phyloP scores from a whole-genome alignment of 1,284 basidiomycete genomes.

The Naganishia liquefaciens region DNA sequence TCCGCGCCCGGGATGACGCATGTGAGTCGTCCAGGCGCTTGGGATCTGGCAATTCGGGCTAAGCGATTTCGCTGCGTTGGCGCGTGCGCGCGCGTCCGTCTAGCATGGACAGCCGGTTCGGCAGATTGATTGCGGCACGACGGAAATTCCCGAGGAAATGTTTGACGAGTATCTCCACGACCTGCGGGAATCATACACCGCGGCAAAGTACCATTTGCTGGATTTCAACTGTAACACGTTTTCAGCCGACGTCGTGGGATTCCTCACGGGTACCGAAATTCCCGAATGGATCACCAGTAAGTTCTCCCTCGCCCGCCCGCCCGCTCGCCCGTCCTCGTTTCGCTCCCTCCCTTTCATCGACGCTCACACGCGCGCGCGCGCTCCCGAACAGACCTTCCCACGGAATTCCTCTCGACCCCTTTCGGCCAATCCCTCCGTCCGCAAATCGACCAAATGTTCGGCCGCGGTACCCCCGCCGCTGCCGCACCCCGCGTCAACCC shows the following conservation, averaged over 20 bases:
- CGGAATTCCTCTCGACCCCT: slow-evolving; percentile 85
- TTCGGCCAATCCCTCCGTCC: slow-evolving; percentile 83
- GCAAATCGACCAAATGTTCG: slow-evolving; percentile 84
- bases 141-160: slow-evolving; percentile 73
- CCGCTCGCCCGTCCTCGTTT: background rate
- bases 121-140: slow-evolving; percentile 70
- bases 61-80: slow-evolving; percentile 10
- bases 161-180: slow-evolving; percentile 77
- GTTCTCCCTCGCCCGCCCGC: slow-evolving; percentile 27
- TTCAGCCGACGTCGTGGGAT: slow-evolving; percentile 78
- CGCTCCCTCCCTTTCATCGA: background rate
- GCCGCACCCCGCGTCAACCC: background rate
- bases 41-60: slow-evolving; percentile 30
- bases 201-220: slow-evolving; percentile 89
- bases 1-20: slow-evolving; percentile 74
- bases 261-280: slow-evolving; percentile 75
- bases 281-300: slow-evolving; percentile 68
- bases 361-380: too few species aligned
- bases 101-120: slow-evolving; percentile 77
- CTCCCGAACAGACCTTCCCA: slow-evolving; percentile 78
- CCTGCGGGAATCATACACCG: slow-evolving; percentile 75
- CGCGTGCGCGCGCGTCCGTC: slow-evolving; percentile 6
- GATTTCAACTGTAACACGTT: slow-evolving; percentile 77
- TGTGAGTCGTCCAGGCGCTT: too few species aligned
- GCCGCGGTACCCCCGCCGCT: slow-evolving; percentile 49